Evolutionary conservation across 139 green algal species (phyloP).

Genomic region (Chlorella sp.): DNA sequence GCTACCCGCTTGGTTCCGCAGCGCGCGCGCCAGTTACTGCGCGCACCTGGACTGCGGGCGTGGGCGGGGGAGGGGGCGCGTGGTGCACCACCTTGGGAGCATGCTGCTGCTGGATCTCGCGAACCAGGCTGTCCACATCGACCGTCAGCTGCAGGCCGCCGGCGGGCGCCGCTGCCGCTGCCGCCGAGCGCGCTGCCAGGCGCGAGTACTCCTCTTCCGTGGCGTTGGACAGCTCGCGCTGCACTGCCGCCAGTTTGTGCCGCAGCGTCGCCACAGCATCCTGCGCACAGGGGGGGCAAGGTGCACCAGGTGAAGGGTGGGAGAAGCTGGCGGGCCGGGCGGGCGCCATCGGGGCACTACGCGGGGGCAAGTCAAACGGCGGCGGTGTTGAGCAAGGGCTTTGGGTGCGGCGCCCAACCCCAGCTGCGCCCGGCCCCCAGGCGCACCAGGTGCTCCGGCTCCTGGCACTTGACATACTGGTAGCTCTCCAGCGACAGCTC

Average conservation of each 20-base stretch:
- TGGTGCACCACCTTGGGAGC: neutral
- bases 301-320: neutral
- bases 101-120: constrained; percentile 22
- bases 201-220: constrained; percentile 46
- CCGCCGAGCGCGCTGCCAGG: constrained; percentile 39
- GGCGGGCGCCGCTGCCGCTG: neutral
- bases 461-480: constrained; percentile 18
- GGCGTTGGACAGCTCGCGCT: constrained; percentile 23
- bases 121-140: constrained; percentile 2
- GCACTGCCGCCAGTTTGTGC: constrained; percentile 15
- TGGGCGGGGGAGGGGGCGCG: too few species aligned
- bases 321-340: neutral
- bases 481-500: constrained; percentile 29
- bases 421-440: neutral
- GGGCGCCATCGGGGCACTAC: too few species aligned
- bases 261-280: neutral
- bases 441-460: constrained; percentile 16
- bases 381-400: too few species aligned
- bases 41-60: too few species aligned
- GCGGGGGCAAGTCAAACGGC: too few species aligned
- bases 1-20: too few species aligned
- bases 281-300: neutral
- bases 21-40: too few species aligned
- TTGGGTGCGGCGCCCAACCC: too few species aligned
- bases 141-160: constrained; percentile 4